phyloP scores from a whole-genome alignment of 495 filamentous ascomycete species.

The Penicillium argentinense region DNA sequence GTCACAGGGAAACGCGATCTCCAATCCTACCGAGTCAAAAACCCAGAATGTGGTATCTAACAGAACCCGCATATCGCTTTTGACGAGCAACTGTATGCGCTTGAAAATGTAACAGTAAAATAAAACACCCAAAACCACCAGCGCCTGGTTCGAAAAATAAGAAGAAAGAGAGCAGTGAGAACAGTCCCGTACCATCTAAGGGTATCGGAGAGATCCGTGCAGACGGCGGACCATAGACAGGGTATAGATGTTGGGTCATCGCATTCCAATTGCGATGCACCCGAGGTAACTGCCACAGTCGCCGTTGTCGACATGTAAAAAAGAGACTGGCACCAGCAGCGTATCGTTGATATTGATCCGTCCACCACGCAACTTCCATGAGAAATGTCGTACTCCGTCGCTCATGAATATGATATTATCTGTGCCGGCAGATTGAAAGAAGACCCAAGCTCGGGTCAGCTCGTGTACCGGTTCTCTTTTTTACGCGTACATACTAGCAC shows the following conservation, averaged over 20 bases:
- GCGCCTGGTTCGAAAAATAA: conserved; percentile 32
- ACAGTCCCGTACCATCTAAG: conserved; percentile 1
- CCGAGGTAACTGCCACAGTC: too few relatives aligned
- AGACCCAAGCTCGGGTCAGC: not conserved
- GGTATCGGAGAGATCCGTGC: conserved; percentile 3
- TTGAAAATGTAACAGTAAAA: conserved; percentile 21
- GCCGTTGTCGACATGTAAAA: conserved; percentile 7
- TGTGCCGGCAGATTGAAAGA: conserved; percentile 15
- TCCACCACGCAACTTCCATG: conserved; percentile 17
- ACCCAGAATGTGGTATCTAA: conserved; percentile 24
- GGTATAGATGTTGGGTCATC: not conserved
- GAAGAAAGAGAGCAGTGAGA: conserved; percentile 16
- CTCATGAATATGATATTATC: conserved; percentile 17
- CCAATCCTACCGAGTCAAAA: conserved; percentile 9
- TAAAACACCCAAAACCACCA: conserved; percentile 41
- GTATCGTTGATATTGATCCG: conserved; percentile 5
- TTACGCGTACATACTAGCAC: conserved; percentile 67
- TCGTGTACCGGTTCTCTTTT: not conserved
- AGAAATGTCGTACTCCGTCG: conserved; percentile 25
- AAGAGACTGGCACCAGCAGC: conserved; percentile 8
- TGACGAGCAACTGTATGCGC: conserved; percentile 27
- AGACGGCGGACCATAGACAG: conserved; percentile 1
- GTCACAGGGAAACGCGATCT: conserved; percentile 14
- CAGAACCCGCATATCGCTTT: conserved; percentile 18
- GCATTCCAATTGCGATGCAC: not conserved